Evolutionary conservation across 257 asterid genomes (phyloP).

Genomic region (Scutellaria galericulata): DNA sequence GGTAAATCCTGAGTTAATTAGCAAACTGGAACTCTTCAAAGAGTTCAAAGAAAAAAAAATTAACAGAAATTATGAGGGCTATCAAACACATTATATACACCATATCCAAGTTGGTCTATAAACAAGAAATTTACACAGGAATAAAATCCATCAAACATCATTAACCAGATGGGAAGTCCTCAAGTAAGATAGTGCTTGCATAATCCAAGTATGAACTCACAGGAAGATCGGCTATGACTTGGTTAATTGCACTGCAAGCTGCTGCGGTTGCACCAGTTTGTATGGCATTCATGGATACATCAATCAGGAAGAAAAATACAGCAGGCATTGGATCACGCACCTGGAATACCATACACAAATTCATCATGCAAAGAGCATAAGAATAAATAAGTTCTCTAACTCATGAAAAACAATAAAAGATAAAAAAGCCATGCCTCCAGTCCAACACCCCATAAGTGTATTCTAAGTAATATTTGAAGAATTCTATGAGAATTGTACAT

Average conservation of each 20-base stretch:
- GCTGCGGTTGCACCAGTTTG: slow-evolving; percentile 99
- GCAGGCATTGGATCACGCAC: slow-evolving; percentile 99
- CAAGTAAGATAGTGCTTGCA: slow-evolving; percentile 22
- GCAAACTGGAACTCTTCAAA: slow-evolving; percentile 22
- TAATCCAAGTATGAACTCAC: slow-evolving; percentile 58
- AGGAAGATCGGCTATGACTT: slow-evolving; percentile 96
- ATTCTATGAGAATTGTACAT: slow-evolving; percentile 3
- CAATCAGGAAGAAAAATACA: slow-evolving; percentile 88
- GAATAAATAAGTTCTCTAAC: slow-evolving; percentile 17
- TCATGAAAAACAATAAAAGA: slow-evolving; percentile 25
- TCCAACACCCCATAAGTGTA: slow-evolving; percentile 1
- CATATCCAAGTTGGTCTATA: slow-evolving; percentile 3
- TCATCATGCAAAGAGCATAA: slow-evolving; percentile 20
- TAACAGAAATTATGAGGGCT: slow-evolving; percentile 1
- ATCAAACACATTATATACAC: slow-evolving; percentile 8
- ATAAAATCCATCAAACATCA: slow-evolving; percentile 16
- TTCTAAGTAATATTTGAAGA: neutral
- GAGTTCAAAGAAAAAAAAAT: slow-evolving; percentile 12
- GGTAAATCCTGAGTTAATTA: slow-evolving; percentile 17
- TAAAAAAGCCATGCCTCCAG: neutral
- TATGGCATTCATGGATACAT: slow-evolving; percentile 90
- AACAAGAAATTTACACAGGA: slow-evolving; percentile 1
- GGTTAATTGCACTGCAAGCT: slow-evolving; percentile 97
- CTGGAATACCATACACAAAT: slow-evolving; percentile 53
- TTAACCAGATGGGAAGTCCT: slow-evolving; percentile 23